Percentiles rank a stretch among this genome's conserved stretches.
Evolutionary conservation across 176 grass and related monocot genomes (phyloP).

Genomic region (Melocanna baccifera): DNA sequence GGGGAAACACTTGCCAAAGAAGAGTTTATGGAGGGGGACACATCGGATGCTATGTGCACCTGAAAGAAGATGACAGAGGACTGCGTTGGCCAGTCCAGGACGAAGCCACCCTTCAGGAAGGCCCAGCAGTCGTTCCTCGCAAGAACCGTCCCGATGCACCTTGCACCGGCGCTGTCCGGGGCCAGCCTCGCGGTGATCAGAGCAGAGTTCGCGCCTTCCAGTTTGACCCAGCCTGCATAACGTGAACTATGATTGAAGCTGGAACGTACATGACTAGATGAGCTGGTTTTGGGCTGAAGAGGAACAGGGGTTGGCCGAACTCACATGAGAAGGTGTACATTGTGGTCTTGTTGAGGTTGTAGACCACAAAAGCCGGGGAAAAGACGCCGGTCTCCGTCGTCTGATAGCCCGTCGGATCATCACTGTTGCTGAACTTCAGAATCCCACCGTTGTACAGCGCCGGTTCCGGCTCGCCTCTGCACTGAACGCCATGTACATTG

Average conservation of each 20-base stretch:
- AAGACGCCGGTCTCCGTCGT: slow-evolving; percentile 77
- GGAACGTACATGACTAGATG: background rate
- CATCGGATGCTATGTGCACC: slow-evolving; percentile 16
- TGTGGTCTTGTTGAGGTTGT: slow-evolving; percentile 68
- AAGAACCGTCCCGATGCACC: slow-evolving; percentile 72
- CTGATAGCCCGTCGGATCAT: slow-evolving; percentile 51
- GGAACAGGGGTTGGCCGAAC: background rate
- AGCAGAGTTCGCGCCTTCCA: slow-evolving; percentile 53
- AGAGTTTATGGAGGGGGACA: background rate
- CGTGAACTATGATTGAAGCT: background rate
- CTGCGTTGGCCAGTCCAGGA: slow-evolving; percentile 61
- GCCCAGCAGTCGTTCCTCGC: slow-evolving; percentile 84
- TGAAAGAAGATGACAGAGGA: slow-evolving; percentile 69
- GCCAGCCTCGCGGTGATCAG: slow-evolving; percentile 72
- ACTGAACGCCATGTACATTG: slow-evolving; percentile 42
- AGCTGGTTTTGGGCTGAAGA: background rate
- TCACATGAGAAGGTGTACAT: slow-evolving; percentile 95
- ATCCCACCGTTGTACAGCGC: slow-evolving; percentile 91
- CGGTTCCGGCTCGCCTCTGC: slow-evolving; percentile 72
- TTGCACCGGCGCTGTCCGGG: slow-evolving; percentile 52
- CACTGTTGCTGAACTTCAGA: slow-evolving; percentile 53
- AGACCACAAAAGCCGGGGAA: slow-evolving; percentile 73
- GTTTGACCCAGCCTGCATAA: slow-evolving; percentile 72
- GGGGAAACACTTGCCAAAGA: background rate
- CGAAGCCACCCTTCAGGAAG: slow-evolving; percentile 80